Percentiles rank a stretch among this genome's conserved stretches.
Conservation (phyloP, 768 basidiomycete species). For the Cystobasidiopsis lactophilus region DNA sequence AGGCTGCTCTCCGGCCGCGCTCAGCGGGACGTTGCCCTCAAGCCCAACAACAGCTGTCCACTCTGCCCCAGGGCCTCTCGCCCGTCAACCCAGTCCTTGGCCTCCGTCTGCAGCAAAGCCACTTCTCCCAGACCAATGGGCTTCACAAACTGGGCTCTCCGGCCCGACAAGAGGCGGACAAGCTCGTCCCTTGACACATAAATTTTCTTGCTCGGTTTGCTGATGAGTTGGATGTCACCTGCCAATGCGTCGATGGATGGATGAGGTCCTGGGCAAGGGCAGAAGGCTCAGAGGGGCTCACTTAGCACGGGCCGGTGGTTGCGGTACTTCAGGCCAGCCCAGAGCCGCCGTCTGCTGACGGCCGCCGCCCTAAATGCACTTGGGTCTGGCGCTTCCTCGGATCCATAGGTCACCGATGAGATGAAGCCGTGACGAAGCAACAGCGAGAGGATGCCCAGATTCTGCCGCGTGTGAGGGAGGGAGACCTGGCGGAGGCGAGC, state of each 20-base stretch:
- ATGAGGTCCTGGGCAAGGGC: neutral
- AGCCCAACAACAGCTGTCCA: no score
- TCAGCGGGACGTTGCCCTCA: no score
- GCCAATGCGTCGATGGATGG: neutral
- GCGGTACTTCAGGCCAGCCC: slow-evolving; percentile 86
- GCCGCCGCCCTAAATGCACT: slow-evolving; percentile 36
- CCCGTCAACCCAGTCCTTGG: slow-evolving; percentile 75
- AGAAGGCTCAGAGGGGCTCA: slow-evolving; percentile 12
- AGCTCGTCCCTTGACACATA: slow-evolving; percentile 55
- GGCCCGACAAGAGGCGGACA: slow-evolving; percentile 52
- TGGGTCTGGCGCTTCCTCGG: slow-evolving; percentile 40
- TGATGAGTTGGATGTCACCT: slow-evolving; percentile 47
- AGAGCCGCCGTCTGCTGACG: slow-evolving; percentile 55
- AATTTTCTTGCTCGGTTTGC: slow-evolving; percentile 59
- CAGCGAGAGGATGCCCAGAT: slow-evolving; percentile 74
- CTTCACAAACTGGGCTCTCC: slow-evolving; percentile 53
- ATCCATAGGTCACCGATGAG: slow-evolving; percentile 54
- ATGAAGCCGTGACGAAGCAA: slow-evolving; percentile 80
- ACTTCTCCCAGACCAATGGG: slow-evolving; percentile 85
- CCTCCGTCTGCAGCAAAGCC: slow-evolving; percentile 54
- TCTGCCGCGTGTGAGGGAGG: slow-evolving; percentile 64
- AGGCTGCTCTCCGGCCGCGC: no score
- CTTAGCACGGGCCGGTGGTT: slow-evolving; percentile 65
- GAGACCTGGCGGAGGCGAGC: slow-evolving; percentile 57
- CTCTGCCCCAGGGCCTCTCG: slow-evolving; percentile 69